Evolutionary conservation across 2,329 filamentous ascomycete genomes (phyloP).

Genomic region (Apiospora hydei): DNA sequence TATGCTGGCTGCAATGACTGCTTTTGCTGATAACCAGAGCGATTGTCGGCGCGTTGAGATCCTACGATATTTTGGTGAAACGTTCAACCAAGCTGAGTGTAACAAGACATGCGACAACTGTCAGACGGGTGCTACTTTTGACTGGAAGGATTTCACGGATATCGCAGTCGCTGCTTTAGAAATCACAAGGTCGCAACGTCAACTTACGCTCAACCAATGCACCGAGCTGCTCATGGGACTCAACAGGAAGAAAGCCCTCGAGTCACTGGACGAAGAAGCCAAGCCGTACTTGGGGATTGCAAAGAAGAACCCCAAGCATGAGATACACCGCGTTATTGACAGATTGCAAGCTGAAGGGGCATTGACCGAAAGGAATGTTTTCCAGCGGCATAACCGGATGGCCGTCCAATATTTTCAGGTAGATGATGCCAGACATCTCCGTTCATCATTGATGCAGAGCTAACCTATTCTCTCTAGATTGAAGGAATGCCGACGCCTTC

Average conservation of each 20-base stretch:
- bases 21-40: conserved; percentile 87
- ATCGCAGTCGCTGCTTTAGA: conserved; percentile 75
- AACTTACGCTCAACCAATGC: conserved; percentile 79
- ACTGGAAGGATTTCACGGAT: conserved; percentile 77
- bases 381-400: conserved; percentile 69
- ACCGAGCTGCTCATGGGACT: conserved; percentile 81
- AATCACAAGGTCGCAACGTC: conserved; percentile 67
- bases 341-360: conserved; percentile 76
- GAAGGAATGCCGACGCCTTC: conserved; percentile 51
- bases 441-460: conserved; percentile 35
- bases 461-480: conserved; percentile 41
- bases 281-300: conserved; percentile 73
- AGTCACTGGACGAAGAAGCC: conserved; percentile 50
- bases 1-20: conserved; percentile 85
- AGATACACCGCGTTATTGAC: conserved; percentile 86
- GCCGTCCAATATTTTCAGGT: conserved; percentile 77
- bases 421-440: conserved; percentile 32
- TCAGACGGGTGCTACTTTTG: conserved; percentile 73
- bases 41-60: conserved; percentile 91
- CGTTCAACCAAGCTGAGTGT: conserved; percentile 77
- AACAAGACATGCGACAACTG: conserved; percentile 88
- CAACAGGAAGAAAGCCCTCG: conserved; percentile 63
- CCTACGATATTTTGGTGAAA: conserved; percentile 92
- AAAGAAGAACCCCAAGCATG: conserved; percentile 72
- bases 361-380: conserved; percentile 72